A percentile compares a stretch with the other conserved stretches of the same genome.
phyloP scores from a whole-genome alignment of 306 rosid genomes.

The Dryas drummondii region DNA sequence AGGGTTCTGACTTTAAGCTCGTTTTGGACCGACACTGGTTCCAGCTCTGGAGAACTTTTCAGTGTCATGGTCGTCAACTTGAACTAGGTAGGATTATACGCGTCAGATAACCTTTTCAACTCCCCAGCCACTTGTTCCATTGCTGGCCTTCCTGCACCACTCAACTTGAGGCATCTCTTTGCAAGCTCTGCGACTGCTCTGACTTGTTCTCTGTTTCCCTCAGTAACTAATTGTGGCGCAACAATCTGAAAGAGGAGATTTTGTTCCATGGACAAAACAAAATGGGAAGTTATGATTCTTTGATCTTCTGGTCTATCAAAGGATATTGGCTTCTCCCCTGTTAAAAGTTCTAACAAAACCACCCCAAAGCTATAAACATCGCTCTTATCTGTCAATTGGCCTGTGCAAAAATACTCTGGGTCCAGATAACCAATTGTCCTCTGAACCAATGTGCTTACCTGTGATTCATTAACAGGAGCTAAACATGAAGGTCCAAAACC shows the following conservation, averaged over 20 bases:
- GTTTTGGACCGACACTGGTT: no score
- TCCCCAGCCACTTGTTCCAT: constrained; percentile 12
- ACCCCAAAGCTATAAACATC: constrained; percentile 22
- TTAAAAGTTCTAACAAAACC: not conserved
- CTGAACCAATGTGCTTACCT: not conserved
- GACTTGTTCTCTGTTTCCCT: constrained; percentile 5
- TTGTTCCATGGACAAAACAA: not conserved
- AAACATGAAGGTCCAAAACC: not conserved
- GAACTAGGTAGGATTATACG: not conserved
- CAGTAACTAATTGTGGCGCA: not conserved
- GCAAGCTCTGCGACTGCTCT: constrained; percentile 14
- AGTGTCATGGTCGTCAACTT: not conserved
- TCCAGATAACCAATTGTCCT: constrained; percentile 10
- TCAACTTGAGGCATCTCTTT: constrained; percentile 22
- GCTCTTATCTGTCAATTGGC: constrained; percentile 12
- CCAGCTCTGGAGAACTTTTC: no score
- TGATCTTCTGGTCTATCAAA: not conserved
- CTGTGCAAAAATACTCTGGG: constrained; percentile 1
- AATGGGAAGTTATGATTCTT: constrained; percentile 6
- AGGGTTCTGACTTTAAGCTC: no score
- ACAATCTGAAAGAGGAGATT: not conserved
- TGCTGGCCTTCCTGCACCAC: constrained; percentile 1
- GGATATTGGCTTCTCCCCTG: constrained; percentile 4
- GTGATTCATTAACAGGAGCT: not conserved
- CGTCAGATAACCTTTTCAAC: not conserved